Evolutionary conservation across 192 early-diverging fungal species (phyloP).

Genomic region (Backusella psychrophila): DNA sequence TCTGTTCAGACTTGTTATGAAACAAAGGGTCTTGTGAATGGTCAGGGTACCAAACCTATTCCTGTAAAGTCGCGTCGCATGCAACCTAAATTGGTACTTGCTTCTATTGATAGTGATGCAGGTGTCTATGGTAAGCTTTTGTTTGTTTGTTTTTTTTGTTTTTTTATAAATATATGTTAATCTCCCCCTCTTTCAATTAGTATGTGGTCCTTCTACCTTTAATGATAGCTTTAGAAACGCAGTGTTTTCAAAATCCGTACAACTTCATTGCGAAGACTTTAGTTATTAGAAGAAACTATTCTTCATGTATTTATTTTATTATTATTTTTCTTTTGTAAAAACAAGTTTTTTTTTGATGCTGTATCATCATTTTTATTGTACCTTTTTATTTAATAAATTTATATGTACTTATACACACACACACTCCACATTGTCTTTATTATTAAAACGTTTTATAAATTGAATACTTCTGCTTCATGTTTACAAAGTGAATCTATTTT

Average conservation of each 20-base stretch:
- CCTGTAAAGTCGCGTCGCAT: not conserved
- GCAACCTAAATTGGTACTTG: not conserved
- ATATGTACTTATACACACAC: not conserved
- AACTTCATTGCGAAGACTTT: slow-evolving; percentile 29
- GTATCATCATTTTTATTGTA: not conserved
- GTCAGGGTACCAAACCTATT: not conserved
- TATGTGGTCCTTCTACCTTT: slow-evolving; percentile 28
- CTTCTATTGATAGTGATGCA: not conserved
- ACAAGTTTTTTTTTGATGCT: not conserved
- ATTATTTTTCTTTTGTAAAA: not conserved
- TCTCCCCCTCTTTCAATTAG: slow-evolving; percentile 11
- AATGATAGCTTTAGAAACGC: slow-evolving; percentile 22
- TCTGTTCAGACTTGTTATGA: not conserved
- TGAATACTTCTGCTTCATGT: not conserved
- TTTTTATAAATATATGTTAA: not conserved
- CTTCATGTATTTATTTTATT: not conserved
- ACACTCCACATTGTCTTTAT: not conserved
- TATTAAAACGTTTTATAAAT: not conserved
- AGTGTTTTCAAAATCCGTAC: slow-evolving; percentile 4
- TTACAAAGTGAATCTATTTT: not conserved
- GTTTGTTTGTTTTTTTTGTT: not conserved
- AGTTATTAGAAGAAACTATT: not conserved
- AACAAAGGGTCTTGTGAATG: not conserved
- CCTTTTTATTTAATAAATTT: not conserved
- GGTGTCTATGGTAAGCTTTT: not conserved